Evolutionary conservation across 805 yeast genomes (phyloP), one percentile per base, ranked within the genome.

Genomic region (Wickerhamiella brachini): DNA sequence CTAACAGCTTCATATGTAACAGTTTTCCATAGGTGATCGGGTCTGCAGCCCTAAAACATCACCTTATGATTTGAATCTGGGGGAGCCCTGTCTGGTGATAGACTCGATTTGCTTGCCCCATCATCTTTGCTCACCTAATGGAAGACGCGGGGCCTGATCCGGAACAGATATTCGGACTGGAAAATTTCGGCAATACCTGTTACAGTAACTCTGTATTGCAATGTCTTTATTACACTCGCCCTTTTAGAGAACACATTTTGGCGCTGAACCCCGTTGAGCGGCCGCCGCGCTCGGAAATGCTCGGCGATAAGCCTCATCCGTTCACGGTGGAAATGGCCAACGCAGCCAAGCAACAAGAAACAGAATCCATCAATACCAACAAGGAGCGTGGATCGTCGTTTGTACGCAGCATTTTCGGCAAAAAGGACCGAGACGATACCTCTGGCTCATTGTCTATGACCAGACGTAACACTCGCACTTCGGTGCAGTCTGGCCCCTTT

Each of bases 141-240:
- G 44, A 41, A 18, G 44, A 41, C 24, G 24, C 26, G 45, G 61
- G 62, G 49, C 68, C 68, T 54, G 44, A 41, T 20, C 44, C 20
- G 42, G 61, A 63, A 48, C 68, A 69, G 55, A 60, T 71, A 45
- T 71, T 67, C 53, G 74, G 74, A 50, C 65, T 71, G 60, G 74
- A 71, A 56, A 71, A 71, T 58, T 68, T 68, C 53, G 71, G 72
- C 45, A 66, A 88, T 64, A 88, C 97, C 0, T 93, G 97, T 68
- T 90, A 90, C 69, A 85, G 95, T 67, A 93, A 93, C 60, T 86
- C 96, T 9, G 85, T 93, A 29, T 68, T 93, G 22, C 98, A 93
- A 65, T 86, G 95, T 57, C 73, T 90, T 9, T 90, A 78, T 70
- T 81, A 84, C 67, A 75, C 90, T 3, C 73, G 76, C 23, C 75